Base-by-base conservation (phyloP, 495 filamentous ascomycete species). In the Aspergillus nidulans region DNA sequence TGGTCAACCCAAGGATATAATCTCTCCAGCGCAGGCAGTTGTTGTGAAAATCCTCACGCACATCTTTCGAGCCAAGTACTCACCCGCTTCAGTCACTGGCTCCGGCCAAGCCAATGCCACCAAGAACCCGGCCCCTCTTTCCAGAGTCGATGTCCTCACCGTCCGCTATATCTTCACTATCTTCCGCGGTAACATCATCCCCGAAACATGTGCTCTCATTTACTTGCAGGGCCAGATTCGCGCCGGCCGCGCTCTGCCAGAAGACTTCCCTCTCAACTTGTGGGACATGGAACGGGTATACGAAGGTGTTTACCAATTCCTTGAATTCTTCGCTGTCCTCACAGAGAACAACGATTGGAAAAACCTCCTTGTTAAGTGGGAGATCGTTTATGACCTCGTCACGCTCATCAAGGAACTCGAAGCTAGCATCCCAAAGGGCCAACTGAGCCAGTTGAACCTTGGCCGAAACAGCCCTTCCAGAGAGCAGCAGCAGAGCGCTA, bases 271-370 rank as follows among this genome's bases (percentile, higher is more conserved):
- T 4, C 84, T 96, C 38, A 94, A 97, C 60, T 80, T 92, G 26
- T 97, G 92, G 92, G 92, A 97, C 63, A 94, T 97, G 85, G 92
- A 97, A 65, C 84, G 92, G 16, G 91, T 87, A 41, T 88, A 88
- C 60, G 85, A 97, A 62, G 92, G 91, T 15, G 84, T 96, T 12
- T 90, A 91, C 49, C 91, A 96, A 66, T 95, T 92, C 68, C 80
- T 97, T 6, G 91, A 97, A 58, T 92, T 96, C 67, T 88, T 97
- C 52, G 89, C 88, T n/a, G 91, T 95, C 2, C 78, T 95, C 18
- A 91, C 89, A 19, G 91, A 96, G 58, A 86, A 82, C 63, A 81
- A 81, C 51, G 76, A 80, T 58, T 81, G 79, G 79, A 81, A 81
- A 63, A 74, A 76, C 45, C 83, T 94, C 24, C 81, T 97, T 10